Percentiles rank a stretch among this genome's conserved stretches.
These are phyloP conservation scores for Plasmodium coatneyi DNA, from an alignment of 169 alveolate genomes.

Conservation along the genomic window DNA sequence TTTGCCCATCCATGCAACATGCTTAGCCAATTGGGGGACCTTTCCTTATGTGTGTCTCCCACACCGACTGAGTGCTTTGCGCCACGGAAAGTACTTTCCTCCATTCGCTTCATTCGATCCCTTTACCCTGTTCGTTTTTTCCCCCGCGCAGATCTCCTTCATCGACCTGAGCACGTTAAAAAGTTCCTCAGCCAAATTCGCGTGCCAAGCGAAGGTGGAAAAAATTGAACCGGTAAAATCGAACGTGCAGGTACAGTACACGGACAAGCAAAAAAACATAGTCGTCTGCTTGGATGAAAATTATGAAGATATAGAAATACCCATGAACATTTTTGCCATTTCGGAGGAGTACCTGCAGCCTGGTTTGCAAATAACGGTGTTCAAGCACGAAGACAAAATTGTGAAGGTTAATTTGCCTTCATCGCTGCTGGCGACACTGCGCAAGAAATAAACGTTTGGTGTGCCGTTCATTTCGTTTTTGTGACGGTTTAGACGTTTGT, in stretches of 20 bases:
- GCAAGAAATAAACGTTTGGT: constrained; percentile 19
- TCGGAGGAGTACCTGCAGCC: constrained; percentile 62
- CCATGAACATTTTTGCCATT: constrained; percentile 43
- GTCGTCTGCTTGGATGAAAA: constrained; percentile 69
- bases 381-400: constrained; percentile 64
- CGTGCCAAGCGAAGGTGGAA: constrained; percentile 70
- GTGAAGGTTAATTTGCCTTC: constrained; percentile 66
- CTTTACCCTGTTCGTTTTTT: not conserved
- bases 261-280: constrained; percentile 70
- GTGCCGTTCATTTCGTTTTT: not conserved
- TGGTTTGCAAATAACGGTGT: constrained; percentile 51
- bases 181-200: constrained; percentile 56
- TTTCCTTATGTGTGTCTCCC: not conserved
- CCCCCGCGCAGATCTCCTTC: constrained; percentile 14
- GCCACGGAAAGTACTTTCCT: not conserved
- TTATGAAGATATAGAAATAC: constrained; percentile 67
- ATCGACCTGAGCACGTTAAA: constrained; percentile 60
- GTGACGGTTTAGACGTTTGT: not conserved
- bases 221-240: constrained; percentile 55
- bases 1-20: not conserved
- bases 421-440: constrained; percentile 41
- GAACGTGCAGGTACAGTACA: constrained; percentile 56
- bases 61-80: not conserved
- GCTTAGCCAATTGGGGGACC: not conserved
- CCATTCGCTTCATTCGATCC: not conserved